Evolutionary conservation across 2,329 filamentous ascomycete species (phyloP).

Genomic region (Pyrenophora seminiperda): DNA sequence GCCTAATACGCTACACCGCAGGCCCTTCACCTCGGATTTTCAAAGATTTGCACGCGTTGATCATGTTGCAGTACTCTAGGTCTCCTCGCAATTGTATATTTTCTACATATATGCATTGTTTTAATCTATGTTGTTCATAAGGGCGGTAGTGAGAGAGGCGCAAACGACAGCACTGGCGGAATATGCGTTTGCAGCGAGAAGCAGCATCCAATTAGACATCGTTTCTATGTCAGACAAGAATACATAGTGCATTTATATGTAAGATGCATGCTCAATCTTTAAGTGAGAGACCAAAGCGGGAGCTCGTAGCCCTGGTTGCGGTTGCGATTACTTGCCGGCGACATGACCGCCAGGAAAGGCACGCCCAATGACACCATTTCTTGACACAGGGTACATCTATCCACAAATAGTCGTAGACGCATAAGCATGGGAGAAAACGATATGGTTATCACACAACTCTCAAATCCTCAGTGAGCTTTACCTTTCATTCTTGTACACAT

Average conservation of each 20-base stretch:
- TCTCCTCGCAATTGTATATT: no score
- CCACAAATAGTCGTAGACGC: no score
- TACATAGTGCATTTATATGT: neutral
- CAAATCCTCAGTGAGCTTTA: no score
- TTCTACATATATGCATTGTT: neutral
- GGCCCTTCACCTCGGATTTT: no score
- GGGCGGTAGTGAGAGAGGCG: neutral
- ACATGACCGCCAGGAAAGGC: conserved; percentile 4
- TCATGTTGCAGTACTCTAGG: no score
- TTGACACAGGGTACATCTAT: no score
- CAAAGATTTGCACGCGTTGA: no score
- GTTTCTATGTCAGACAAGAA: neutral
- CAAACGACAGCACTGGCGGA: conserved; percentile 4
- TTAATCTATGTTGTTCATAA: neutral
- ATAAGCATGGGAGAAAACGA: neutral
- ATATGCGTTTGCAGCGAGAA: neutral
- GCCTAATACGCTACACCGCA: no score
- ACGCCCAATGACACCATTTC: conserved; percentile 3
- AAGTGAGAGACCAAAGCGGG: neutral
- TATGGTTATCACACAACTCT: no score
- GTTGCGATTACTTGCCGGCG: conserved; percentile 2
- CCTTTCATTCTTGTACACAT: no score
- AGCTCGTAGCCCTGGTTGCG: neutral
- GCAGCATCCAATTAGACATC: neutral
- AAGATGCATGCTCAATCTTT: neutral